Evolutionary conservation across 352 stramenopile genomes (phyloP).

Genomic region (Thalassiosira exigua): DNA sequence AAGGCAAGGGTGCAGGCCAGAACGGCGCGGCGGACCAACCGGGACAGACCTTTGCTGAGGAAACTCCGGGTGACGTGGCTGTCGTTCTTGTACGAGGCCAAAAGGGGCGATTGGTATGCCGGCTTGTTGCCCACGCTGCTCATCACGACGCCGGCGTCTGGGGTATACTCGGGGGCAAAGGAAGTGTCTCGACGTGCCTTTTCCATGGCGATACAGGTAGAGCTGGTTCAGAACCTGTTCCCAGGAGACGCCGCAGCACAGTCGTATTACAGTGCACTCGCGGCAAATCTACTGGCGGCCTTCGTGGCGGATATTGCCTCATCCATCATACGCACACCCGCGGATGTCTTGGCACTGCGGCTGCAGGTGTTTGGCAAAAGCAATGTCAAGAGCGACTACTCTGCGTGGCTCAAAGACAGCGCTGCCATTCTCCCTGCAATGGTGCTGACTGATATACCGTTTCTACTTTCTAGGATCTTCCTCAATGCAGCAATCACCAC

Average conservation of each 20-base stretch:
- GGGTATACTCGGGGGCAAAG: conserved; percentile 78
- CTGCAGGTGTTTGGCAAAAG: conserved; percentile 65
- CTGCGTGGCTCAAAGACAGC: conserved; percentile 64
- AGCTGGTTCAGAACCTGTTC: conserved; percentile 36
- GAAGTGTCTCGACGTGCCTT: conserved; percentile 73
- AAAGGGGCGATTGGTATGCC: conserved; percentile 75
- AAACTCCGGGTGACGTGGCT: conserved; percentile 52
- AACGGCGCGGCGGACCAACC: conserved; percentile 20
- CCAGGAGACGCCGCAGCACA: conserved; percentile 9
- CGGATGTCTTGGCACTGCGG: conserved; percentile 69
- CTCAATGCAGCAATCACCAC: conserved; percentile 73
- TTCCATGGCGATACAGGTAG: conserved; percentile 32
- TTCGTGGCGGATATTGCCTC: conserved; percentile 73
- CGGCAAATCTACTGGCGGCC: conserved; percentile 55
- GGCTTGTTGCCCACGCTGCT: conserved; percentile 73
- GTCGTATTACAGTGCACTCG: conserved; percentile 33
- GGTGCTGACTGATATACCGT: conserved; percentile 77
- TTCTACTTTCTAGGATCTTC: conserved; percentile 73
- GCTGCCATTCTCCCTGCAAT: conserved; percentile 67
- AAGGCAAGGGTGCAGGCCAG: conserved; percentile 76
- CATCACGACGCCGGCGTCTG: conserved; percentile 74
- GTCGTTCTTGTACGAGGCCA: conserved; percentile 58
- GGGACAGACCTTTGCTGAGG: conserved; percentile 28
- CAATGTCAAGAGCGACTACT: conserved; percentile 56
- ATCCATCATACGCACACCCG: conserved; percentile 70